Conservation (phyloP, 257 asterid species). For the Haberlea rhodopensis region DNA sequence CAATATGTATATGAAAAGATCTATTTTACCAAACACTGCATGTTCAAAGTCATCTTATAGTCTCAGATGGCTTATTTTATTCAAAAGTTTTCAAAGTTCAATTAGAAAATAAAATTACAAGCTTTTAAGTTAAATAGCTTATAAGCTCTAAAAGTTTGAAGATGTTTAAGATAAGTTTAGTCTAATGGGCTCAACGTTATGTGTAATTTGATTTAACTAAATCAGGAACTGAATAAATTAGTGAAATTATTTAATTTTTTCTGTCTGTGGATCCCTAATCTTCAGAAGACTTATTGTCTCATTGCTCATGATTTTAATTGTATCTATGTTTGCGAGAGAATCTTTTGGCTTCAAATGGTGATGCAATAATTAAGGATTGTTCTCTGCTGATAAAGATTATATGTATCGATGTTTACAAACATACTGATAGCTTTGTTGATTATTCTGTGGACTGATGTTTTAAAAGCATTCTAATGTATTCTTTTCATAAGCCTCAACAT, state of each 20-base stretch:
- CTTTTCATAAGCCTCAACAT: slow-evolving; percentile 15
- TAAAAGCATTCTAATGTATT: neutral
- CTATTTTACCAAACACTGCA: neutral
- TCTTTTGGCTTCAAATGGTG: too few relatives aligned
- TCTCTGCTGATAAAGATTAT: too few relatives aligned
- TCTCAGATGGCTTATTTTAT: too few relatives aligned
- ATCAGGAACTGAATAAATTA: neutral
- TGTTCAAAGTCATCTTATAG: neutral
- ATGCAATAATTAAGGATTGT: too few relatives aligned
- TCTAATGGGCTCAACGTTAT: neutral
- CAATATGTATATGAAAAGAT: neutral
- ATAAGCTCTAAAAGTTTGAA: too few relatives aligned
- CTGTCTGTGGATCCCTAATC: slow-evolving; percentile 4
- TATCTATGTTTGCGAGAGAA: neutral
- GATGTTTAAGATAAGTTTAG: too few relatives aligned
- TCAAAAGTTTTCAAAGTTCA: neutral
- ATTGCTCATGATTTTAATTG: slow-evolving; percentile 1
- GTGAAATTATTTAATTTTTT: neutral
- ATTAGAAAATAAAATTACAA: too few relatives aligned
- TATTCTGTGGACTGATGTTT: neutral
- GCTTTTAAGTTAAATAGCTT: too few relatives aligned
- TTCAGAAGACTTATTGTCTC: slow-evolving; percentile 4
- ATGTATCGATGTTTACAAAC: too few relatives aligned
- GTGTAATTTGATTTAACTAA: neutral
- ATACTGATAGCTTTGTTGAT: neutral